Conservation (phyloP, 768 basidiomycete genomes). For the Cystofilobasidium macerans region DNA sequence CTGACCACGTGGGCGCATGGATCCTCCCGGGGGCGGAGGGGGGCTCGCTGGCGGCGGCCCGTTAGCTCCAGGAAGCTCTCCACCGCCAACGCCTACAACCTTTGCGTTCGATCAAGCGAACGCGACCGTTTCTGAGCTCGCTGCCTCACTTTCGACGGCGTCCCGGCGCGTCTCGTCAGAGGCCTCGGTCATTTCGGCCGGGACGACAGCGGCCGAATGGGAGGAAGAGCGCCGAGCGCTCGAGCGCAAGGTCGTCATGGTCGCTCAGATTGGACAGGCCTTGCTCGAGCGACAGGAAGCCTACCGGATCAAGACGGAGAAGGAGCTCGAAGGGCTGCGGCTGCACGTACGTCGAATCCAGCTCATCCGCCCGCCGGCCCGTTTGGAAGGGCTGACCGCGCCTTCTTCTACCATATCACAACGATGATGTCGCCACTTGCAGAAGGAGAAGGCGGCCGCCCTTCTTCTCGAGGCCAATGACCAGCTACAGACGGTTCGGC, state of each 20-base stretch:
- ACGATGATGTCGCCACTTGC: not conserved
- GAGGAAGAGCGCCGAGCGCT: slow-evolving; percentile 12
- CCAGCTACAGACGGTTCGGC: not conserved
- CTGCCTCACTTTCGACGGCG: slow-evolving; percentile 6
- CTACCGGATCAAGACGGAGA: slow-evolving; percentile 50
- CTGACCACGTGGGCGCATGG: too few species aligned
- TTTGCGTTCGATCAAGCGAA: slow-evolving; percentile 1
- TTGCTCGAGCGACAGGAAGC: slow-evolving; percentile 75
- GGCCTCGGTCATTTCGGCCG: too few species aligned
- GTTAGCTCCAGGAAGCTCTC: too few species aligned
- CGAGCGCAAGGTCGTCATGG: slow-evolving; percentile 14
- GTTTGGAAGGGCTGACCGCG: not conserved
- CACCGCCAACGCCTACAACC: not conserved
- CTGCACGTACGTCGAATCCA: slow-evolving; percentile 15
- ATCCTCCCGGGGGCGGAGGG: too few species aligned
- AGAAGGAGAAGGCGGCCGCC: slow-evolving; percentile 1
- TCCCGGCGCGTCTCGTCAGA: slow-evolving; percentile 7
- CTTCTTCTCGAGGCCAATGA: slow-evolving; percentile 18
- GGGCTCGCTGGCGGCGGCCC: too few species aligned
- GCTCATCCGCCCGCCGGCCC: not conserved
- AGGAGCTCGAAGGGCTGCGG: slow-evolving; percentile 17
- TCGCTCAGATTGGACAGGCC: slow-evolving; percentile 76
- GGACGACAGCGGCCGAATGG: not conserved
- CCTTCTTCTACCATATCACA: not conserved
- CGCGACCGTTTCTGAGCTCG: slow-evolving; percentile 19